Conservation (phyloP, 2,329 filamentous ascomycete species). For the Aschersonia sp. region DNA sequence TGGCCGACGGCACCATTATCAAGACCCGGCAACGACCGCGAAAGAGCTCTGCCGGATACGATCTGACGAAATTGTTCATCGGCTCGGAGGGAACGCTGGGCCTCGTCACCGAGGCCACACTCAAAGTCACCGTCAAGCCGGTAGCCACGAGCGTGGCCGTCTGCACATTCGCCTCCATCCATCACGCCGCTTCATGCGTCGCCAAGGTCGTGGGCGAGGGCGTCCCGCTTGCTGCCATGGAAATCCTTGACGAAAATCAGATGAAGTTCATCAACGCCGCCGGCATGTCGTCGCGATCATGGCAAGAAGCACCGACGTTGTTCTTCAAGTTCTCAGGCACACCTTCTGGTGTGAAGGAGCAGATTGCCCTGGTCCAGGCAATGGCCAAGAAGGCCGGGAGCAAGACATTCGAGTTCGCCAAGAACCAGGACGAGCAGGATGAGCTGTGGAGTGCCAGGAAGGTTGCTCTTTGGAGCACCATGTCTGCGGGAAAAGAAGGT, state of each 20-base stretch:
- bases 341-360: slow-evolving; percentile 58
- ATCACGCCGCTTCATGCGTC: slow-evolving; percentile 65
- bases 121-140: slow-evolving; percentile 75
- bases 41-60: slow-evolving; percentile 85
- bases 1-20: slow-evolving; percentile 80
- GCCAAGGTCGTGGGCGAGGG: slow-evolving; percentile 66
- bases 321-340: slow-evolving; percentile 79
- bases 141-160: slow-evolving; percentile 71
- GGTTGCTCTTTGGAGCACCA: slow-evolving; percentile 69
- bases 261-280: slow-evolving; percentile 58
- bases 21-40: slow-evolving; percentile 78
- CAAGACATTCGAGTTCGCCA: slow-evolving; percentile 66
- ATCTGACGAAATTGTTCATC: slow-evolving; percentile 78
- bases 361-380: slow-evolving; percentile 51
- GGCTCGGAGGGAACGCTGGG: slow-evolving; percentile 86
- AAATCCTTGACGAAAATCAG: slow-evolving; percentile 84
- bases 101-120: slow-evolving; percentile 76
- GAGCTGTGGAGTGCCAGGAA: slow-evolving; percentile 77
- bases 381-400: slow-evolving; percentile 48
- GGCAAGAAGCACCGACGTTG: slow-evolving; percentile 60
- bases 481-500: slow-evolving; percentile 48
- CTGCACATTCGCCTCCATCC: slow-evolving; percentile 41
- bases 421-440: slow-evolving; percentile 50
- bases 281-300: slow-evolving; percentile 49
- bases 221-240: slow-evolving; percentile 78